Evolutionary conservation across 1,284 basidiomycete species (phyloP), one percentile per base, ranked within the genome.

Genomic region (Mycena sp.): DNA sequence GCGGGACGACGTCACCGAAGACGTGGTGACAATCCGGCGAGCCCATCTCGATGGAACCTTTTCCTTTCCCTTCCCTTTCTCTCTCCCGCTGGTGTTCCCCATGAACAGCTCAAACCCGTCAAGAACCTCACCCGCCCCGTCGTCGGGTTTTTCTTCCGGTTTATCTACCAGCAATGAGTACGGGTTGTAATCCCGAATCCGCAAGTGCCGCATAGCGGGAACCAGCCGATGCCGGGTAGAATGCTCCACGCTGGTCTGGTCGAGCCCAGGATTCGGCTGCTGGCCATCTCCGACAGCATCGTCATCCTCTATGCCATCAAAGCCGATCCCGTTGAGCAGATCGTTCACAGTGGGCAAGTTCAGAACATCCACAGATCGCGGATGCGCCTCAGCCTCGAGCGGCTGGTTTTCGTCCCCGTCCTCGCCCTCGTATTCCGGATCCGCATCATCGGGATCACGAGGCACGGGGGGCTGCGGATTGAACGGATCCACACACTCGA

Each of bases 171-270:
- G 71, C 45, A 82, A 70, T 2, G 76, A 70, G 63, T 81, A 80
- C 25, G 82, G 79, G 64, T 85, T 85, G 65, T 83, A 86, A 61
- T 85, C 83, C 44, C 83, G 69, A 23, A 85, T 71, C 10, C 83
- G 79, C 53, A 85, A 58, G 63, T 74, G 74, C 32, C 79, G 74
- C 49, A 58, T 21, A 26, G 43, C 61, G 35, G 69, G 65, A 3
- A 64, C 58, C 11, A 64, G 59, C 10, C 45, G 62, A 9, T 32
- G 32, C 21, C n/a, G n/a, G n/a, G n/a, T n/a, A n/a, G n/a, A n/a
- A n/a, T n/a, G n/a, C n/a, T n/a, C n/a, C n/a, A n/a, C n/a, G n/a
- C n/a, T n/a, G n/a, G n/a, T n/a, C n/a, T n/a, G n/a, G n/a, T n/a
- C n/a, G n/a, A n/a, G n/a, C n/a, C n/a, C n/a, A n/a, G n/a, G n/a